Percentiles rank a stretch among this genome's conserved stretches.
phyloP scores from a whole-genome alignment of 1,284 basidiomycete species.

The Ustilago trichophora region DNA sequence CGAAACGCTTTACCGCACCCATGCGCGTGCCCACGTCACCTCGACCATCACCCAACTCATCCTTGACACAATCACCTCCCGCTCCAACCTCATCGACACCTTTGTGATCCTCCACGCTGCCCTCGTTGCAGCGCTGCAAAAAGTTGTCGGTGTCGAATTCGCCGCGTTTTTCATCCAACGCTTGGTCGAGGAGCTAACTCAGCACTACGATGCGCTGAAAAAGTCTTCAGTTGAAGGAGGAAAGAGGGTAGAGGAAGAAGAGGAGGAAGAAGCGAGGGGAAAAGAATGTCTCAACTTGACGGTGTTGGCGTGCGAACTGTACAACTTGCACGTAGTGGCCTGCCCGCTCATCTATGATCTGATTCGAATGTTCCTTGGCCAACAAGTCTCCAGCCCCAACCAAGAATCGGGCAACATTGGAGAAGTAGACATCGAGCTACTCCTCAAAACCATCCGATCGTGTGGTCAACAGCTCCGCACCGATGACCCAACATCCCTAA shows the following conservation, averaged over 20 bases:
- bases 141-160: conserved; percentile 87
- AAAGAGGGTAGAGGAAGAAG: conserved; percentile 4
- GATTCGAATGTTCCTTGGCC: conserved; percentile 79
- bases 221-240: neutral
- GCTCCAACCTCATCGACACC: conserved; percentile 82
- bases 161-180: conserved; percentile 70
- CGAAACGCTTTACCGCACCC: conserved; percentile 79
- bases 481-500: conserved; percentile 59
- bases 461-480: conserved; percentile 58
- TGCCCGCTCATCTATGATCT: conserved; percentile 88
- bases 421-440: conserved; percentile 74
- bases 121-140: conserved; percentile 83
- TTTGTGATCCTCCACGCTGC: conserved; percentile 91
- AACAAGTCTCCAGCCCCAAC: neutral
- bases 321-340: conserved; percentile 93
- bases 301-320: conserved; percentile 86
- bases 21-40: conserved; percentile 86
- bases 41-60: conserved; percentile 80
- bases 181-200: conserved; percentile 42
- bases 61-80: conserved; percentile 82
- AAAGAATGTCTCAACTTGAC: conserved; percentile 91
- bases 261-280: conserved; percentile 54
- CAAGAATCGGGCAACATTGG: neutral
- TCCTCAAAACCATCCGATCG: conserved; percentile 80
- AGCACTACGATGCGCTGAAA: conserved; percentile 20